Conservation (phyloP, 768 basidiomycete species). For the Lentinula boryana region DNA sequence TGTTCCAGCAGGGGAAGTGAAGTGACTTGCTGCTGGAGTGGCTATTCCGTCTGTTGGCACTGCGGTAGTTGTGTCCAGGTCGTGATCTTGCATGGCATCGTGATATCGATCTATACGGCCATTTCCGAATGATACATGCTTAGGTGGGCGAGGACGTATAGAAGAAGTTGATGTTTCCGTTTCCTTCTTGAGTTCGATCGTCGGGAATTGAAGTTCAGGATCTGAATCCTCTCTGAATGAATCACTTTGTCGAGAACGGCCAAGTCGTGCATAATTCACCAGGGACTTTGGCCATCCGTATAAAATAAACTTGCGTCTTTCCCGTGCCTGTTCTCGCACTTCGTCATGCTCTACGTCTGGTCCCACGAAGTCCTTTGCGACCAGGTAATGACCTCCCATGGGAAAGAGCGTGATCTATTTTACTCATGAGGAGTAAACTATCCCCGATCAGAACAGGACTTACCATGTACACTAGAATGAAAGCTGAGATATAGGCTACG, state of each 20-base stretch:
- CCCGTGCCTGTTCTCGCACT: conserved; percentile 37
- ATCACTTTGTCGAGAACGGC: not conserved
- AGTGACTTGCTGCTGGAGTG: conserved; percentile 9
- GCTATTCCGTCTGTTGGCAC: conserved; percentile 10
- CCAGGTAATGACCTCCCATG: conserved; percentile 45
- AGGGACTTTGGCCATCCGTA: conserved; percentile 13
- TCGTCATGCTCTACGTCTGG: conserved; percentile 57
- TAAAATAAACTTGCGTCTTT: conserved; percentile 24
- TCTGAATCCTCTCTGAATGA: not conserved
- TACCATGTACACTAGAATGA: conserved; percentile 57
- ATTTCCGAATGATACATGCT: conserved; percentile 17
- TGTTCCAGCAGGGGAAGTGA: conserved; percentile 2
- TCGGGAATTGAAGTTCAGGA: not conserved
- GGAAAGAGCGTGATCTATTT: conserved; percentile 60
- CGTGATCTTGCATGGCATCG: not conserved
- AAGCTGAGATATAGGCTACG: conserved; percentile 60
- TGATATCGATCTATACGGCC: not conserved
- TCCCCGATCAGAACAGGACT: conserved; percentile 10
- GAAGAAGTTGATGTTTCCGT: not conserved
- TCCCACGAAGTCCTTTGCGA: conserved; percentile 60
- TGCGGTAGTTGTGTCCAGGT: conserved; percentile 9
- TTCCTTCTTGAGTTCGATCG: not conserved
- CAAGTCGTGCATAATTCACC: conserved; percentile 4
- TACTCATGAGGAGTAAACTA: not conserved
- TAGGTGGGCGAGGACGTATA: not conserved